Percentiles rank a stretch among this genome's conserved stretches.
Evolutionary conservation across 1,139 yeast genomes (phyloP).

Genomic region (Citeromyces hawaiiensis): DNA sequence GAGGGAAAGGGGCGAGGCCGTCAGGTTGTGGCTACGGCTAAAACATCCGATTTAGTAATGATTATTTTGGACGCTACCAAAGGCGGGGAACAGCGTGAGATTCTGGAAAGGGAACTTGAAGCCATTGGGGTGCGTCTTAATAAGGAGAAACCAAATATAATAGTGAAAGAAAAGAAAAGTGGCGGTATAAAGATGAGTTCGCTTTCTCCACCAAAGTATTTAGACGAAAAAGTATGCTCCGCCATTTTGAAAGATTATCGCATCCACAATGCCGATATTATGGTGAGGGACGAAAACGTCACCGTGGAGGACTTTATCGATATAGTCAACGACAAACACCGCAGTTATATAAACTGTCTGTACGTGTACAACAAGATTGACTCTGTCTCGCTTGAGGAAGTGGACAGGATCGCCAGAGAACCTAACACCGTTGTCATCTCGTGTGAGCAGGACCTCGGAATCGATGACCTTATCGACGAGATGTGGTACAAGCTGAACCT

Average conservation of each 20-base stretch:
- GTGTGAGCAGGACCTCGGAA: slow-evolving; percentile 76
- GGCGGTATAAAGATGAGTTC: slow-evolving; percentile 86
- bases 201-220: slow-evolving; percentile 67
- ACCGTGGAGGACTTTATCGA: slow-evolving; percentile 94
- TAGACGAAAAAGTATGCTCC: slow-evolving; percentile 70
- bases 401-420: slow-evolving; percentile 80
- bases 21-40: slow-evolving; percentile 91
- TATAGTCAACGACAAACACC: slow-evolving; percentile 73
- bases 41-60: slow-evolving; percentile 83
- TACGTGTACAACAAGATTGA: slow-evolving; percentile 93
- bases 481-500: slow-evolving; percentile 84
- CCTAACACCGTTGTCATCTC: slow-evolving; percentile 92
- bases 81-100: slow-evolving; percentile 75
- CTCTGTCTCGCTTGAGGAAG: slow-evolving; percentile 89
- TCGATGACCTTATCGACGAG: slow-evolving; percentile 79
- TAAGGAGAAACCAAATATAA: slow-evolving; percentile 68
- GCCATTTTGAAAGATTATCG: slow-evolving; percentile 76
- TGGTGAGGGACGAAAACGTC: slow-evolving; percentile 77
- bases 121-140: slow-evolving; percentile 89
- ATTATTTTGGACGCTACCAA: slow-evolving; percentile 96
- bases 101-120: slow-evolving; percentile 81
- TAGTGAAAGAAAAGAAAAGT: slow-evolving; percentile 65
- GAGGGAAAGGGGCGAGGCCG: slow-evolving; percentile 98
- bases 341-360: slow-evolving; percentile 81
- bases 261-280: slow-evolving; percentile 86